Base-by-base conservation (phyloP, 345 rosid genomes). In the Salix brachista region DNA sequence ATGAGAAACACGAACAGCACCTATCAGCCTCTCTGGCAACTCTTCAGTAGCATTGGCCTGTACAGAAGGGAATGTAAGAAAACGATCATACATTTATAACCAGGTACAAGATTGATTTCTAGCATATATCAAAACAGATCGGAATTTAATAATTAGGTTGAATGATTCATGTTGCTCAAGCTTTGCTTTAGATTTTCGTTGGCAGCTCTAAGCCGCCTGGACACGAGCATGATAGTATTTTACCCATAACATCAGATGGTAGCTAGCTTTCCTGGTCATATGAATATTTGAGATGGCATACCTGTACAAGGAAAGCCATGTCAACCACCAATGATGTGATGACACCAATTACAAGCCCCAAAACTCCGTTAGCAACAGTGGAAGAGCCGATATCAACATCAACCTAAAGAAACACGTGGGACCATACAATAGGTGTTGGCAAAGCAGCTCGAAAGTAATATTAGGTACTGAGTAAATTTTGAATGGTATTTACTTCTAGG, bases 281-380 rank as follows among this genome's bases (percentile, higher is more conserved):
- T 6, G 14, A 34, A 46, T 6, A 73, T 13, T 36, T 37, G 37
- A 28, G 21, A 58, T 75, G 48, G 44, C 66, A 56, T 79, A 86
- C 91, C 97, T 96, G 99, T 85, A 96, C 97, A 85, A 96, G 98
- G 79, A 96, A 94, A 81, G 99, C 98, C 99, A 94, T 96, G 78
- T 96, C 99, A 65, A 96, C 97, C 69, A 96, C 98, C 87, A 96
- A 84, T 18, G 97, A 77, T 62, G 91, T 94, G 66, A 96, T 90
- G 67, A 94, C 95, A n/a, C 99, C 98, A 9, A 94, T 84, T 67
- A 96, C 99, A 75, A 96, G 97, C 76, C 99, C 98, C 83, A 96
- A 81, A 76, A 96, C 99, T 85, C 99, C 99, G 79, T 94, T 96
- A 61, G 99, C 99, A 25, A 96, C 99, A 3, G 98, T 91, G 26